Percentiles rank a stretch among this genome's conserved stretches.
Evolutionary conservation across 2,329 filamentous ascomycete species (phyloP).

Genomic region (Pyrenophora seminiperda): DNA sequence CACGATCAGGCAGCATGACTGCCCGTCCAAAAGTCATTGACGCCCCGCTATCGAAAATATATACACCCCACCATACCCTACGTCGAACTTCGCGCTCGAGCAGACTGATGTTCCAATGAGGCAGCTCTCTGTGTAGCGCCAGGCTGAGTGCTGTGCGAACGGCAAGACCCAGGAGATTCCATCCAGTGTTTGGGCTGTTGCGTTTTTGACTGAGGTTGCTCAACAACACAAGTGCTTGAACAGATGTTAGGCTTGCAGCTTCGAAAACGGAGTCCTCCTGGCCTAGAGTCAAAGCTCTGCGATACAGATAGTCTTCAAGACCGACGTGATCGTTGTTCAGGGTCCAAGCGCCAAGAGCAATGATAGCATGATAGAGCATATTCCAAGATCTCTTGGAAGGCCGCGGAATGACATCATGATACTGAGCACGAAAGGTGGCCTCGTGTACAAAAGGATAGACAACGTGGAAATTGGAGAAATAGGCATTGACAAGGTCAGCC

Average conservation of each 20-base stretch:
- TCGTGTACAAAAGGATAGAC: conserved; percentile 36
- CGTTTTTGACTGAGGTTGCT: conserved; percentile 34
- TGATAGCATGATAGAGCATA: conserved; percentile 32
- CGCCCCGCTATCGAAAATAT: conserved; percentile 35
- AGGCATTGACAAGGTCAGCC: conserved; percentile 29
- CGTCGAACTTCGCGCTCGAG: conserved; percentile 33
- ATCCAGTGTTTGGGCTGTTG: conserved; percentile 33
- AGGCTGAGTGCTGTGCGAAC: conserved; percentile 33
- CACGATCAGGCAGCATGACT: conserved; percentile 32
- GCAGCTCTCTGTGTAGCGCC: conserved; percentile 33
- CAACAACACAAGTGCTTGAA: conserved; percentile 32
- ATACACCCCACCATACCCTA: conserved; percentile 34
- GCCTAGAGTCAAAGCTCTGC: conserved; percentile 29
- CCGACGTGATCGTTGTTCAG: conserved; percentile 31
- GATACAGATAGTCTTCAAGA: conserved; percentile 32
- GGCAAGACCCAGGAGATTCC: conserved; percentile 33
- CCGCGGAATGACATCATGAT: conserved; percentile 31
- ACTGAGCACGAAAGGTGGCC: conserved; percentile 34
- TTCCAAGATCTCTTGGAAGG: conserved; percentile 30
- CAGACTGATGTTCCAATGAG: conserved; percentile 35
- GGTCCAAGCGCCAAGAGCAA: conserved; percentile 32
- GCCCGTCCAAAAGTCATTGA: conserved; percentile 34
- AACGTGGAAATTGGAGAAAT: conserved; percentile 32
- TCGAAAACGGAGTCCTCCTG: conserved; percentile 36
- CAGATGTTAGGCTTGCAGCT: conserved; percentile 28